Conservation (phyloP, 2,329 filamentous ascomycete genomes). For the Colletotrichum theobromicola region DNA sequence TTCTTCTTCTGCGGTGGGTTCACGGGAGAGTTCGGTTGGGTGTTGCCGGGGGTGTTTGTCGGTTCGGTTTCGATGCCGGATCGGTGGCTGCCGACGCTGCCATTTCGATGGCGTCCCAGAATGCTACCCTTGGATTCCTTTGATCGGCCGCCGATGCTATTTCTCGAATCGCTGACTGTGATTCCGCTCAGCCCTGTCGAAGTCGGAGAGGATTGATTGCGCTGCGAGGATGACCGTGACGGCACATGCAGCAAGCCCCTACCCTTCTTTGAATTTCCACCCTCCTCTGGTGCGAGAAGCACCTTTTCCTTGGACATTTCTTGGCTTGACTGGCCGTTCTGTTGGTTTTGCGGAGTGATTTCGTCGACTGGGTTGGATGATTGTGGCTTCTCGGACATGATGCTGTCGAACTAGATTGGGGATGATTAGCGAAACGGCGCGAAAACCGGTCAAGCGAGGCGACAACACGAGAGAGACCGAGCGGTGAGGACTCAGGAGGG, state of each 20-base stretch:
- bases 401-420: conserved; percentile 7
- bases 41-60: conserved; percentile 52
- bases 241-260: conserved; percentile 62
- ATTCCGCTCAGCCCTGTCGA: conserved; percentile 65
- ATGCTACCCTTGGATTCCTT: conserved; percentile 71
- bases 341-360: conserved; percentile 29
- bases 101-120: conserved; percentile 66
- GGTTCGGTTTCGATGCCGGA: conserved; percentile 58
- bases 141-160: conserved; percentile 68
- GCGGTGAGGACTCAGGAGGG: conserved; percentile 12
- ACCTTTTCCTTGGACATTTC: conserved; percentile 50
- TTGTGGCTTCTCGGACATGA: conserved; percentile 37
- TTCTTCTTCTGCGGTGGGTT: conserved; percentile 59
- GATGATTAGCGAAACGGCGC: conserved; percentile 5
- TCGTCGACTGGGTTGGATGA: conserved; percentile 30
- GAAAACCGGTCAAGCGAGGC: not conserved
- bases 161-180: conserved; percentile 63
- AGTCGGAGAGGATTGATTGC: conserved; percentile 63
- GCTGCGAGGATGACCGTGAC: conserved; percentile 67
- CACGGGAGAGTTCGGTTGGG: conserved; percentile 58
- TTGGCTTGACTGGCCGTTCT: conserved; percentile 33
- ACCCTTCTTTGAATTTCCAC: conserved; percentile 51
- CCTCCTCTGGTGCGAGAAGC: conserved; percentile 45
- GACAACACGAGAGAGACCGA: not conserved
- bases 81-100: conserved; percentile 71